Base-by-base conservation (phyloP, 352 stramenopile species). In the Pythium periplocum region DNA sequence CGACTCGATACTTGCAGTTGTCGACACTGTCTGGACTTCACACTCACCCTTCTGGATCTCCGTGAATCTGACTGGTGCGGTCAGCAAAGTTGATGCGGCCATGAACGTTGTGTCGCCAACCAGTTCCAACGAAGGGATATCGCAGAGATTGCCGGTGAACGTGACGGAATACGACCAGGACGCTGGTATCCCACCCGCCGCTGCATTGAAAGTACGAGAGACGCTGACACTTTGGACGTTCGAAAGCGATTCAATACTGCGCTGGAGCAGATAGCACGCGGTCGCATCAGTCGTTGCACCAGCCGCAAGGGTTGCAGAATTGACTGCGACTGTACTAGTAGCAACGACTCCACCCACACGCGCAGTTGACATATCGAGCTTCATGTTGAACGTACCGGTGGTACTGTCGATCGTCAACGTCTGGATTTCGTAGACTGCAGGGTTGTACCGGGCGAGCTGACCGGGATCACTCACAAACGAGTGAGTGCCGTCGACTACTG, bases 21-120 rank as follows among this genome's bases (percentile, higher is more conserved):
- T 88, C 2, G 84, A 88, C 37, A 99, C 80, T 0, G 89, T 98
- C 74, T 98, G 96, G 4, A 98, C 78, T 64, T 99, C 96, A 12
- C 93, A 96, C n/a, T 90, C 59, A 35, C 95, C 96, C 10, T 84
- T 85, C 12, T 90, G 79, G 2, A 93, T 50, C 48, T 91, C 68
- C 0, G 47, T 84, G 46, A 90, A 87, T 11, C 67, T n/a, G 6
- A 75, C 60, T 0, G 66, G 58, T 0, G 74, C 55, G 0, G 66
- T 73, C 30, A 78, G 38, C 7, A 70, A 2, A 2, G 78, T 75
- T 9, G 63, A 60, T 2, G 73, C 75, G 4, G 54, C 38, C 60
- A 77, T 68, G 48, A 86, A 90, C 1, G 53, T 34, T 0, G 64
- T 11, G 45, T 84, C 69, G 1, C 75, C 76, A 4, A 83, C 46